Evolutionary conservation across 352 stramenopile genomes (phyloP), one percentile per base, ranked within the genome.

Genomic region (Pythium diclinum): DNA sequence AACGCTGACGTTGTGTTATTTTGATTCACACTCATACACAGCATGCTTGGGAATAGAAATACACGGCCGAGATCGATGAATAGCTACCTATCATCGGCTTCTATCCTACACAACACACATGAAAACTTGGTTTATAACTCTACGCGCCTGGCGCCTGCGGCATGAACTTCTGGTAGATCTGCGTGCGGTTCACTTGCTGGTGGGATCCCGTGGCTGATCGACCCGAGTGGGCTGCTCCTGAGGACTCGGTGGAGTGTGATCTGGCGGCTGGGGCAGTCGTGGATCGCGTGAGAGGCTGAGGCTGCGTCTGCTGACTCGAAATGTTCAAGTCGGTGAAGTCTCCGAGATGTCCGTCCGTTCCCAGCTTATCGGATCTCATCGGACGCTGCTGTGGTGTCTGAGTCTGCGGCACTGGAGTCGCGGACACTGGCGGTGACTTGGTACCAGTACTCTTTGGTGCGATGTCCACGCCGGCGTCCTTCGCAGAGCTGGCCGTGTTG

Each of bases 111-210:
- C 11, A 36, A n/a, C 10, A 40, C 23, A 56, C 49, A 56, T 33
- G 28, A 42, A 55, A 9, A 19, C 25, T 38, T 21, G 17, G 44
- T 19, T 51, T 51, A 28, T 30, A 51, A 51, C 44, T 51, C 19
- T 51, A 51, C 44, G 44, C 44, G 44, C 44, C 44, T 10, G 44
- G 44, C 11, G 52, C 62, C 28, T 63, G 55, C 30, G 62, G 62
- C 62, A 69, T 69, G 48, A 69, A 69, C 47, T 59, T 48, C 30
- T 63, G 62, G 40, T 69, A 69, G 33, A 69, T 33, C n/a, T 69
- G 46, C 6, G 54, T 48, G 16, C 62, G 62, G 36, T 63, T 69
- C 19, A 38, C 40, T 4, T n/a, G 6, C 17, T 21, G 14, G 16
- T 48, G 42, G 4, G 21, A 17, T 38, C 33, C 33, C 14, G 17